Evolutionary conservation across 2,329 filamentous ascomycete species (phyloP).

Genomic region (Grosmannia clavigera): DNA sequence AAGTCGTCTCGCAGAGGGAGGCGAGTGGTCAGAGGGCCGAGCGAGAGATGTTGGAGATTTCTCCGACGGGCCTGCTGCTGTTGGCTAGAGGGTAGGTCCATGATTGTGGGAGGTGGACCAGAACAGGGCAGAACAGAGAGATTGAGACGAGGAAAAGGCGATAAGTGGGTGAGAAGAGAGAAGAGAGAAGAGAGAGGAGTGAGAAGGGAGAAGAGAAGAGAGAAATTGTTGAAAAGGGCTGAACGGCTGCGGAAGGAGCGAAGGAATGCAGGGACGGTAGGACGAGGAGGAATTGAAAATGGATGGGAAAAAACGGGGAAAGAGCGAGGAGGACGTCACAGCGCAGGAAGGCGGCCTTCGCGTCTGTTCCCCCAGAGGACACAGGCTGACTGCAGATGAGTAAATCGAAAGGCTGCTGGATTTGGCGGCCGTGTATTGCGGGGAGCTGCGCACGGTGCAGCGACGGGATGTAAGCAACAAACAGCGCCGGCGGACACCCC

Average conservation of each 20-base stretch:
- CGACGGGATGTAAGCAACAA: background rate
- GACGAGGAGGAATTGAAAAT: background rate
- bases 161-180: background rate
- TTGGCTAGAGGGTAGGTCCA: conserved; percentile 51
- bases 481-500: background rate
- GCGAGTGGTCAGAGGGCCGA: conserved; percentile 51
- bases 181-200: background rate
- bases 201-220: background rate
- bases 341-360: background rate
- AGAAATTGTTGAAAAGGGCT: background rate
- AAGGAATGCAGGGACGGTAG: background rate
- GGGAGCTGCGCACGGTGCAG: background rate
- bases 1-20: conserved; percentile 42
- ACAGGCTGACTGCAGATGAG: background rate
- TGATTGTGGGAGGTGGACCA: conserved; percentile 14
- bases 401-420: background rate
- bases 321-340: background rate
- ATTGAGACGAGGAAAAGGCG: background rate
- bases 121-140: background rate
- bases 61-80: conserved; percentile 45
- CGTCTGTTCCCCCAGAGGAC: too few species aligned
- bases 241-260: background rate
- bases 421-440: background rate
- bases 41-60: conserved; percentile 46
- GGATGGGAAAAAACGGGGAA: background rate